phyloP scores from a whole-genome alignment of 2,329 filamentous ascomycete species.

The Apiospora pterosperma region DNA sequence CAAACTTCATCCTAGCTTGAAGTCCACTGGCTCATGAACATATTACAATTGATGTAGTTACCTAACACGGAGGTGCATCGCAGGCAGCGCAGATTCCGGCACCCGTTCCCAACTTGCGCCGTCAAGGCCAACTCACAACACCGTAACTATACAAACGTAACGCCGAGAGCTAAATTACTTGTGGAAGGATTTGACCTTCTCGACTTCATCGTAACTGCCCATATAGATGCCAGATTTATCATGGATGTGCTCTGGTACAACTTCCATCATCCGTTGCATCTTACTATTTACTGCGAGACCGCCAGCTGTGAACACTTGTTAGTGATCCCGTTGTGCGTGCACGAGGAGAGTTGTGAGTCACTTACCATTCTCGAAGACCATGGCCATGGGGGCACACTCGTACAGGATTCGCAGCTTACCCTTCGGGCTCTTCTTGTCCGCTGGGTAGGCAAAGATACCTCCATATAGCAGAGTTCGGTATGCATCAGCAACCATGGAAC shows the following conservation, averaged over 20 bases:
- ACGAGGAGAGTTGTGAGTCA: conserved; percentile 13
- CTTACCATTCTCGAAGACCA: conserved; percentile 97
- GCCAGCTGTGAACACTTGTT: conserved; percentile 58
- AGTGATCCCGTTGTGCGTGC: conserved; percentile 12
- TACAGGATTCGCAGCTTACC: conserved; percentile 96
- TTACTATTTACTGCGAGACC: conserved; percentile 88
- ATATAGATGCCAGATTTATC: conserved; percentile 95
- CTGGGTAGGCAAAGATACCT: conserved; percentile 95
- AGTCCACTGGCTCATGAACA: neutral
- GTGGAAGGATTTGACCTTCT: conserved; percentile 88
- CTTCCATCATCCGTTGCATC: conserved; percentile 86
- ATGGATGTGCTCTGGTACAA: conserved; percentile 89
- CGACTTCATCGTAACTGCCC: conserved; percentile 90
- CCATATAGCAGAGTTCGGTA: conserved; percentile 95
- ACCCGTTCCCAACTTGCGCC: neutral
- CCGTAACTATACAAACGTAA: neutral
- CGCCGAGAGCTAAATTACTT: conserved; percentile 36
- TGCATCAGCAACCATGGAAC: conserved; percentile 96
- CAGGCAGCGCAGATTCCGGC: neutral
- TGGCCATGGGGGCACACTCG: conserved; percentile 97
- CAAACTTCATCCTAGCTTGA: neutral
- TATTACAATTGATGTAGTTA: neutral
- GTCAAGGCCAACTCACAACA: neutral
- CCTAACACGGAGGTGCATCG: neutral
- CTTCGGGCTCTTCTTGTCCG: conserved; percentile 97